Base-by-base conservation (phyloP, 768 basidiomycete genomes). In the Kwoniella sp. region DNA sequence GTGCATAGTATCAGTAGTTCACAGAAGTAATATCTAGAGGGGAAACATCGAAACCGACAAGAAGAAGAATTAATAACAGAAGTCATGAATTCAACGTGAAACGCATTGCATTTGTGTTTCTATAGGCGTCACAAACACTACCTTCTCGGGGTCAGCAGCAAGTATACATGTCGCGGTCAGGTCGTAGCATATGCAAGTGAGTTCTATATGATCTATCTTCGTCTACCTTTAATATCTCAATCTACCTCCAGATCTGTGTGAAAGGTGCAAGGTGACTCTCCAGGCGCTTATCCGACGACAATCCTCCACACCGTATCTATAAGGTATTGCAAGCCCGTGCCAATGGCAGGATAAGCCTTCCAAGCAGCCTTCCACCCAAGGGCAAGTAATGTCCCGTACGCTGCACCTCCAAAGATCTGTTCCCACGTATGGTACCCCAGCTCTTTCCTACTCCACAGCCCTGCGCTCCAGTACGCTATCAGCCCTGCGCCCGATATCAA, bases 351-450 rank as follows among this genome's bases (percentile, higher is more conserved):
- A 51, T 62, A 57, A 23, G 28, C 58, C 22, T 22, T 29, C 73
- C 72, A 79, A 26, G 69, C 48, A 8, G 25, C 26, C 31, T 51
- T 68, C 77, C 77, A 76, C 2, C 41, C 66, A 15, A 52, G 12
- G 15, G 73, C 73, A n/a, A 73, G 41, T 5, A 63, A 30, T 8
- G 58, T 61, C 0, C 80, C 80, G 0, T 73, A 60, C 12, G 45
- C 37, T 3, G 52, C 69, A 1, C 78, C 78, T 23, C 51, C 78
- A 2, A 72, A 17, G 7, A 77, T 66, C 55, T 81, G 80, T 22
- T 52, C 25, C 28, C 30, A 63, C 1, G 76, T 79, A 69, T 81
- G 80, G 69, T 81, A 79, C 1, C 80, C 80, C 58, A 79, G 25
- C 52, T 72, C 59, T 20, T 76, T 68, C 7, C 80, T 37, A 52